Conservation (phyloP, 805 yeast genomes). For the Hanseniaspora opuntiae region DNA sequence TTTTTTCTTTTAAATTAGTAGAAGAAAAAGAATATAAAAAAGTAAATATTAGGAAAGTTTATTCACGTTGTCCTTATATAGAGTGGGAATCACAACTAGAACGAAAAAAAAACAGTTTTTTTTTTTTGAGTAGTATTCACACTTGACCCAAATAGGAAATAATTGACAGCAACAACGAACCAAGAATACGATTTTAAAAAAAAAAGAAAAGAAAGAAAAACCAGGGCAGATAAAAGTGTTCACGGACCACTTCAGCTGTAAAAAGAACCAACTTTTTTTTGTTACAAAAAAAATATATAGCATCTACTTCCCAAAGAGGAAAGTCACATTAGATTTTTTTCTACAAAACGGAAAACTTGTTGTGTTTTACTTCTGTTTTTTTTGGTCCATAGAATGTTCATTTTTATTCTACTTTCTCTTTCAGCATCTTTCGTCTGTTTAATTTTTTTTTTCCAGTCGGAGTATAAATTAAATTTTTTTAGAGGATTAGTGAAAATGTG, state of each 20-base stretch:
- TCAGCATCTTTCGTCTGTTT: neutral
- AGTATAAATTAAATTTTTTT: neutral
- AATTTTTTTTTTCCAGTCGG: neutral
- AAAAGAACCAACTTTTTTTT: no score
- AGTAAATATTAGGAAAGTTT: neutral
- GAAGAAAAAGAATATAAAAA: conserved; percentile 28
- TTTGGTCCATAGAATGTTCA: neutral
- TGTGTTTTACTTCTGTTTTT: neutral
- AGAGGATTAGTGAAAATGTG: neutral
- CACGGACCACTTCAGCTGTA: no score
- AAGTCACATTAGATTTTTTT: neutral
- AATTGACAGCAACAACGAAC: no score
- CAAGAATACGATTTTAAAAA: neutral
- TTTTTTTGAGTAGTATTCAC: neutral
- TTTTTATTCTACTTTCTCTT: neutral
- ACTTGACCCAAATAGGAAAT: no score
- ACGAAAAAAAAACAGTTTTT: neutral
- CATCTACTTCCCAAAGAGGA: neutral
- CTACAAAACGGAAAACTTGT: no score
- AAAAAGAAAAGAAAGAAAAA: no score
- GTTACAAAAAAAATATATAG: neutral
- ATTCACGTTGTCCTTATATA: conserved; percentile 1
- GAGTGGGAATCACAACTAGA: neutral
- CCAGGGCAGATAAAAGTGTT: no score
- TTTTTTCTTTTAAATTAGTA: neutral